phyloP scores from a whole-genome alignment of 768 basidiomycete species.

The Boletus pseudopeckii region DNA sequence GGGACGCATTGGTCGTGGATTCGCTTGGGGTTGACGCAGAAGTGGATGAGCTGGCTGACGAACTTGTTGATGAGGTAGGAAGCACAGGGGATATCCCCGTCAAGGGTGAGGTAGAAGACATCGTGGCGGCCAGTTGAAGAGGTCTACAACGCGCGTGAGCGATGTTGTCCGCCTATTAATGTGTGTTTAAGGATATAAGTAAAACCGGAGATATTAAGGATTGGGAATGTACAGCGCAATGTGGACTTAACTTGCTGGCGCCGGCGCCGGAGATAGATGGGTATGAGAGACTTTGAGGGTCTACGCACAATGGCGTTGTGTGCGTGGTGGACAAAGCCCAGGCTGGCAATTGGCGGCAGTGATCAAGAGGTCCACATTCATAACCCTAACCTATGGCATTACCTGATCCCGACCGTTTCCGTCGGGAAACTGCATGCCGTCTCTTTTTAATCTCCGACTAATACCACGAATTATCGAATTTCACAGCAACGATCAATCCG shows the following conservation, averaged over 20 bases:
- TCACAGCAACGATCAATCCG: too few species aligned
- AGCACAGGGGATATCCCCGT: not conserved
- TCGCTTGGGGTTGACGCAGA: not conserved
- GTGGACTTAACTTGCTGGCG: not conserved
- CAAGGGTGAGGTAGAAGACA: constrained; percentile 4
- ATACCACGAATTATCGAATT: too few species aligned
- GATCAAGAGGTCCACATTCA: too few species aligned
- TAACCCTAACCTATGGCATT: too few species aligned
- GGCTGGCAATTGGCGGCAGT: too few species aligned
- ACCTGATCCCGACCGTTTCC: too few species aligned
- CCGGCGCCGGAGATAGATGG: not conserved
- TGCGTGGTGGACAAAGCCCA: too few species aligned
- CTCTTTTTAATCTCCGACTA: too few species aligned
- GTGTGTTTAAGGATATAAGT: not conserved
- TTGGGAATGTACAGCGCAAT: not conserved
- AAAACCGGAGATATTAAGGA: not conserved
- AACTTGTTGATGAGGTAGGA: not conserved
- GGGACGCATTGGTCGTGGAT: constrained; percentile 20
- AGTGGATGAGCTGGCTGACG: not conserved
- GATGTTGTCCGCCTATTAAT: constrained; percentile 16
- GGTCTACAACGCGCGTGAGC: not conserved
- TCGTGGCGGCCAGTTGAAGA: not conserved
- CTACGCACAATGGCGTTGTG: too few species aligned
- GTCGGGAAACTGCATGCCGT: too few species aligned
- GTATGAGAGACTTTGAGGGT: not conserved